Evolutionary conservation across 306 rosid genomes (phyloP).

Genomic region (Cucurbita ficifolia): DNA sequence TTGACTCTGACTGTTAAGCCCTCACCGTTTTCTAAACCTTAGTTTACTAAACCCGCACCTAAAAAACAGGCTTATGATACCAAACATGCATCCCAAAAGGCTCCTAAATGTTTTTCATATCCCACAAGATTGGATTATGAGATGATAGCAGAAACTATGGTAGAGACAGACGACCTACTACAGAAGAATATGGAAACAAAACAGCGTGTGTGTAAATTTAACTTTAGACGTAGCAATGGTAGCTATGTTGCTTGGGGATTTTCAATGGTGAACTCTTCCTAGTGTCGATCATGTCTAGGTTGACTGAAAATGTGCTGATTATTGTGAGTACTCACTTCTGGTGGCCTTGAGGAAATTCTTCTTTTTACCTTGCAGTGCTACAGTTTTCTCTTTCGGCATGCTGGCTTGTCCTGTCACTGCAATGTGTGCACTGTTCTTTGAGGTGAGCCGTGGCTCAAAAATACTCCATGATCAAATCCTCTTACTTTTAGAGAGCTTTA

Average conservation of each 20-base stretch:
- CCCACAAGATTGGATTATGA: background rate
- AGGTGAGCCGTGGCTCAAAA: slow-evolving; percentile 21
- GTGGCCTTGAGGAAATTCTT: background rate
- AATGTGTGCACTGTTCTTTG: slow-evolving; percentile 36
- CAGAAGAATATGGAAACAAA: background rate
- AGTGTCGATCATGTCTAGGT: background rate
- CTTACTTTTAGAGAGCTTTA: too few relatives aligned
- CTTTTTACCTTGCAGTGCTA: slow-evolving; percentile 28
- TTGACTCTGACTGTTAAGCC: background rate
- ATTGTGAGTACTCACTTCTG: background rate
- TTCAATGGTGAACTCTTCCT: background rate
- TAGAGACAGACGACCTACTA: too few relatives aligned
- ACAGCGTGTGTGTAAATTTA: background rate
- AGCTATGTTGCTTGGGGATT: background rate
- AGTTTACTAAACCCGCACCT: background rate
- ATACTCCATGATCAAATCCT: too few relatives aligned
- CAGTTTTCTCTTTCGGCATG: slow-evolving; percentile 53
- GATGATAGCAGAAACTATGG: too few relatives aligned
- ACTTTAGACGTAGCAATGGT: background rate
- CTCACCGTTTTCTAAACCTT: background rate
- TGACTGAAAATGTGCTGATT: background rate
- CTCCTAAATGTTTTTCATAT: background rate
- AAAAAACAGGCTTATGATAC: background rate
- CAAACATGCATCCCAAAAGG: background rate
- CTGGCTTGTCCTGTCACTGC: slow-evolving; percentile 54